Evolutionary conservation across 2,329 filamentous ascomycete genomes (phyloP).

Genomic region (Aureobasidium melanogenum): DNA sequence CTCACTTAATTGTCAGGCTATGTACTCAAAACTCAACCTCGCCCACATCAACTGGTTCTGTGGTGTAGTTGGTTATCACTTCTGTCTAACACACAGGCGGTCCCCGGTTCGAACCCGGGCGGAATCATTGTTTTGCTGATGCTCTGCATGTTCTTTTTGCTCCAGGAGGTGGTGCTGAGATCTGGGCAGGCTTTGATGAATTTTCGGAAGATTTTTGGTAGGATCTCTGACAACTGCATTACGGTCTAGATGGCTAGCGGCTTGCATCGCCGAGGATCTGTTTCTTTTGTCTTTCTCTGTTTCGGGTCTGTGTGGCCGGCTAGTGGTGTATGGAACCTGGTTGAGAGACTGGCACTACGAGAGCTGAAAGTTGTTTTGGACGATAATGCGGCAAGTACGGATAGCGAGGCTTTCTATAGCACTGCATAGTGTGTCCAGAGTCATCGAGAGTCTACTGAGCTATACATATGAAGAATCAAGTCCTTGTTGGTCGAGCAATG

Average conservation of each 20-base stretch:
- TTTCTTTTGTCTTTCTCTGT: background rate
- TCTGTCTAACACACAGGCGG: conserved; percentile 2
- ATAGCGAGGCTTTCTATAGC: background rate
- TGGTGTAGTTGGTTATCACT: background rate
- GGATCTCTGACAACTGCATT: too few species aligned
- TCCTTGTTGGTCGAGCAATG: background rate
- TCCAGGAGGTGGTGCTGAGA: background rate
- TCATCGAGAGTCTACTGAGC: too few species aligned
- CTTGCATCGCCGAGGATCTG: too few species aligned
- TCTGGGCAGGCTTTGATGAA: background rate
- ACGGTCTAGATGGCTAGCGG: too few species aligned
- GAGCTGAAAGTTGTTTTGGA: background rate
- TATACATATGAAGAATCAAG: too few species aligned
- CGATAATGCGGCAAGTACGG: background rate
- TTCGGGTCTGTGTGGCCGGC: background rate
- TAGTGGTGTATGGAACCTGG: background rate
- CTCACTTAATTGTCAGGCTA: too few species aligned
- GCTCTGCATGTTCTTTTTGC: background rate
- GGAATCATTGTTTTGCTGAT: background rate
- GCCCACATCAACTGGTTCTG: background rate
- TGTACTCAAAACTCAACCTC: background rate
- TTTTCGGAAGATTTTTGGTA: too few species aligned
- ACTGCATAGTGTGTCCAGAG: too few species aligned
- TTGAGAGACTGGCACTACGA: too few species aligned
- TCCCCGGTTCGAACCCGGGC: background rate